Evolutionary conservation across 2,329 filamentous ascomycete species (phyloP).

Genomic region (Colletotrichum theobromicola): DNA sequence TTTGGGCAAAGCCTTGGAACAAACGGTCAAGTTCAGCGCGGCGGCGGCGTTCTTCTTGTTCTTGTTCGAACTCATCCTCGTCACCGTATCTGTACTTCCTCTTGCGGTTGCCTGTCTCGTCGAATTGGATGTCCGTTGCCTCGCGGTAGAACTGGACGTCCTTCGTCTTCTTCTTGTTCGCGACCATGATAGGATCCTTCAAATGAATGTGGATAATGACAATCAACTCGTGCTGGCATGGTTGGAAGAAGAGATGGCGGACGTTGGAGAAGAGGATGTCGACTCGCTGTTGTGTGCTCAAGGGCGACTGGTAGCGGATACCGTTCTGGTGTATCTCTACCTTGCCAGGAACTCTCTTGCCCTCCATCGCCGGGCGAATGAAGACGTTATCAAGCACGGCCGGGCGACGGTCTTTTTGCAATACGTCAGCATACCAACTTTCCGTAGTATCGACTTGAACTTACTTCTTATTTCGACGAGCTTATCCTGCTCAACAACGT

Average conservation of each 20-base stretch:
- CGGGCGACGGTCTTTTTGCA: constrained; percentile 78
- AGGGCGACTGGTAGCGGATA: constrained; percentile 88
- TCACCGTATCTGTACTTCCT: constrained; percentile 97
- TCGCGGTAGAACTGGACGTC: constrained; percentile 98
- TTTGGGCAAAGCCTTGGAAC: constrained; percentile 96
- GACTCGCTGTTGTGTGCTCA: constrained; percentile 82
- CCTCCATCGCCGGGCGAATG: constrained; percentile 92
- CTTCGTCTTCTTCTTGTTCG: constrained; percentile 97
- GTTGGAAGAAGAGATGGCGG: constrained; percentile 98
- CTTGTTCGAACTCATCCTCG: constrained; percentile 97
- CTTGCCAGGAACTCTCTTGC: constrained; percentile 93
- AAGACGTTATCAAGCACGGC: constrained; percentile 92
- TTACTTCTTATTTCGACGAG: constrained; percentile 90
- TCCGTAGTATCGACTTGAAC: constrained; percentile 31
- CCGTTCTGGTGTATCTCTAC: constrained; percentile 99
- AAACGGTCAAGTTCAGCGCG: constrained; percentile 92
- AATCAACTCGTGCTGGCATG: constrained; percentile 93
- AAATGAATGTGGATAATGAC: constrained; percentile 98
- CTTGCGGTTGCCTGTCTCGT: constrained; percentile 97
- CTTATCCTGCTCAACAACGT: constrained; percentile 98
- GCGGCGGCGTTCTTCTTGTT: constrained; percentile 93
- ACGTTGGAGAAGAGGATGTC: constrained; percentile 98
- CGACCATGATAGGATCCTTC: constrained; percentile 97
- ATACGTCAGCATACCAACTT: background rate
- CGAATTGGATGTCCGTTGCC: constrained; percentile 97